Base-by-base conservation (phyloP, 139 green algal genomes). In the Coccomyxa sp. region DNA sequence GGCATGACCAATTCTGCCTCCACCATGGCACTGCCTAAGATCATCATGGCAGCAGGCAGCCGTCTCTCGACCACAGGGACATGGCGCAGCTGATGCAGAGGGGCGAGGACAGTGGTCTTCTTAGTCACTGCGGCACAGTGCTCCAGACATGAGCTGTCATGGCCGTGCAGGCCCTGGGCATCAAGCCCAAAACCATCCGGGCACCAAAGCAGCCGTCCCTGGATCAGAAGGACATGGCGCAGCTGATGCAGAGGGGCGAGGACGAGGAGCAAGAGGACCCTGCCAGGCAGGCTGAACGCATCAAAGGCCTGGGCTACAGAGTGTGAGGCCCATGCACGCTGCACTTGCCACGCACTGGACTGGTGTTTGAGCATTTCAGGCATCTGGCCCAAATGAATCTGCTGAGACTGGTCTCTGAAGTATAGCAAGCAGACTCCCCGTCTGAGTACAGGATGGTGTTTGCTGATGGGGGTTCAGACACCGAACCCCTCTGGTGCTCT, bases 161-260 rank as follows among this genome's bases (percentile, higher is more conserved):
- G n/a, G n/a, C n/a, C 16, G 38, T 41, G 16, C 86, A 93, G 88
- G 91, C 91, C 4, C 81, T 95, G 33, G 91, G 91, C 10, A 55
- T 94, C 7, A 90, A 89, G 75, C 88, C 89, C 38, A 92, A 91
- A 27, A 78, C 79, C 16, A 80, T 76, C 2, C 83, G 86, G 73
- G 36, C 36, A 35, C 24, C 29, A 2, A 24, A 31, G 9, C 74
- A 74, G 37, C 70, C 89, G 0, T 75, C 85, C 40, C 82, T 94
- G 39, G 88, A 91, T 68, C 75, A 88, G 37, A 54, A 81, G 2
- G 90, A 94, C 37, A 86, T 94, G 81, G 82, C 86, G 27, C 82
- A 84, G 73, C 76, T 94, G 39, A 79, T 94, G 29, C 68, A 70
- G 8, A 29, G 50, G 18, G 76, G 35, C 10, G 36, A 74, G 27